Conservation (phyloP, 2,329 filamentous ascomycete genomes). For the Hymenoscyphus occultus region DNA sequence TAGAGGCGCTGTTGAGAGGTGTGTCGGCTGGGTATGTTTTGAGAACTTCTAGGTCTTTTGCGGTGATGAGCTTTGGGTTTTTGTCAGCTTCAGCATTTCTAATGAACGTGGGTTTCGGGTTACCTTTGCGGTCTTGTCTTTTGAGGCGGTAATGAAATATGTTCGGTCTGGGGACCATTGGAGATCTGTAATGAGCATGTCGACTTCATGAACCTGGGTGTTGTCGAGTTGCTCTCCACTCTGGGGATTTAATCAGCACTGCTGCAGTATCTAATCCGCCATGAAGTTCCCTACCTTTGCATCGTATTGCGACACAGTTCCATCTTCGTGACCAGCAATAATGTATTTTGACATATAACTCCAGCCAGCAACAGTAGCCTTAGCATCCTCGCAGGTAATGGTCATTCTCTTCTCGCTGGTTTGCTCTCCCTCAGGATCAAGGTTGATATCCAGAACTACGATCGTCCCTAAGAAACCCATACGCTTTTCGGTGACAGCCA, state of each 20-base stretch:
- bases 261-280: background rate
- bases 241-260: constrained; percentile 39
- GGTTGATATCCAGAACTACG: constrained; percentile 84
- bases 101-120: background rate
- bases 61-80: constrained; percentile 65
- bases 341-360: constrained; percentile 94
- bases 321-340: constrained; percentile 96
- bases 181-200: constrained; percentile 76
- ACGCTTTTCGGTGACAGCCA: constrained; percentile 97
- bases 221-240: constrained; percentile 80
- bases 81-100: constrained; percentile 15
- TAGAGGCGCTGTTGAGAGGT: constrained; percentile 90
- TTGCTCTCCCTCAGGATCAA: constrained; percentile 80
- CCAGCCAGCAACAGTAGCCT: constrained; percentile 96
- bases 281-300: constrained; percentile 61
- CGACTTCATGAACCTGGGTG: constrained; percentile 80
- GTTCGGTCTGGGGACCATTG: constrained; percentile 93
- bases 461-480: constrained; percentile 96
- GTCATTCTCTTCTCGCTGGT: constrained; percentile 76
- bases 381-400: constrained; percentile 93
- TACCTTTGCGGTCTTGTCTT: constrained; percentile 96
- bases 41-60: constrained; percentile 82
- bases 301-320: constrained; percentile 87
- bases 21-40: constrained; percentile 94
- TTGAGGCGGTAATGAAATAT: constrained; percentile 97